These are phyloP conservation scores for Pichia kluyveri DNA, from an alignment of 805 yeast species.

Conservation along the genomic window DNA sequence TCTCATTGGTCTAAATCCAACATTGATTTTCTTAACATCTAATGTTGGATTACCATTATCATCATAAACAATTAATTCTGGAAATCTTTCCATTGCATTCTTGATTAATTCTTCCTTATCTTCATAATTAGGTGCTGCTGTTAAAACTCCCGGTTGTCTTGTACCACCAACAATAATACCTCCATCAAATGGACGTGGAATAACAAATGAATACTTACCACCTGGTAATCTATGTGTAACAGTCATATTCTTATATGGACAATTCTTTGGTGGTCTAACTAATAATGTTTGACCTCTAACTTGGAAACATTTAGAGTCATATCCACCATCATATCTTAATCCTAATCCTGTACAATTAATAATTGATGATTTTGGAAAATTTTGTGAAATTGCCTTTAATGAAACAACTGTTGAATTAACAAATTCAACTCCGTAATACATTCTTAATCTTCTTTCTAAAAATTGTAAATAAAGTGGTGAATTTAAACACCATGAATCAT, in stretches of 20 bases:
- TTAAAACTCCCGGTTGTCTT: slow-evolving; percentile 39
- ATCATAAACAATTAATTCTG: slow-evolving; percentile 36
- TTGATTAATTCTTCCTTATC: slow-evolving; percentile 39
- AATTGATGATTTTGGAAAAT: slow-evolving; percentile 22
- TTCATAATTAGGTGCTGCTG: slow-evolving; percentile 26
- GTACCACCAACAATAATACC: slow-evolving; percentile 70
- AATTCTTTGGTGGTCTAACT: slow-evolving; percentile 33
- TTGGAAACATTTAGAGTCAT: slow-evolving; percentile 38
- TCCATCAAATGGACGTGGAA: slow-evolving; percentile 54
- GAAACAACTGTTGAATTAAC: slow-evolving; percentile 20
- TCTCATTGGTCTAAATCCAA: slow-evolving; percentile 44
- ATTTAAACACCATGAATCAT: slow-evolving; percentile 54
- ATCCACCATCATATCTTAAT: slow-evolving; percentile 45
- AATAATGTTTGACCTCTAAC: slow-evolving; percentile 68
- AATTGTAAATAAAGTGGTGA: slow-evolving; percentile 39
- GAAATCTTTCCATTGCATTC: slow-evolving; percentile 40
- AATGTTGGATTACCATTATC: slow-evolving; percentile 24
- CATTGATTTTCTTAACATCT: slow-evolving; percentile 34
- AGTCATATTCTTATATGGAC: slow-evolving; percentile 31
- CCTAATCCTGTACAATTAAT: slow-evolving; percentile 62
- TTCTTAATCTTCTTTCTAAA: slow-evolving; percentile 13
- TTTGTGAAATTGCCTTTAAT: slow-evolving; percentile 33
- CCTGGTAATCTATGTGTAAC: slow-evolving; percentile 31
- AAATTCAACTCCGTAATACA: slow-evolving; percentile 25
- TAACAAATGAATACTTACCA: slow-evolving; percentile 40